Evolutionary conservation across 768 basidiomycete species (phyloP), one percentile per base, ranked within the genome.

Genomic region (Kwoniella dendrophila): DNA sequence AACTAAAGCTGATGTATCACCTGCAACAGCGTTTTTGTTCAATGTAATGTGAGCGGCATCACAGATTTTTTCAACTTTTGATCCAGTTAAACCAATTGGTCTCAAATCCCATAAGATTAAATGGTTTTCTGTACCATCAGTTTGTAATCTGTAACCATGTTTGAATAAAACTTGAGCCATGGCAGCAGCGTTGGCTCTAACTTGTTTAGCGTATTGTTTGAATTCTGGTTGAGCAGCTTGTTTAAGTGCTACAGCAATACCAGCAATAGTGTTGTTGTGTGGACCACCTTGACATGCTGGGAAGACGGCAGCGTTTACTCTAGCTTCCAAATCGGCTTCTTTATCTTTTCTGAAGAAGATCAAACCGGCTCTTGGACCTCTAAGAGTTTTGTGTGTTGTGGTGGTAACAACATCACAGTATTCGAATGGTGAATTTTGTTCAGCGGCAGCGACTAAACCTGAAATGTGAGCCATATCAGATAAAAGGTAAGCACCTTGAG

Each of bases 261-360:
- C 92, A 41, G 95, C 95, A 63, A 99, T 98, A 67, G 95, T 92
- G 82, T 99, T 93, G 83, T 98, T 98, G 84, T 98, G 96, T 44
- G 95, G 96, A 50, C 95, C 96, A 81, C 96, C 96, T 82, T 98
- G 96, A 85, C 96, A 98, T 34, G 96, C 95, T 59, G 96, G 96
- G 87, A 99, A 99, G 67, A 99, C 95, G 51, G 96, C 94, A 41
- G 95, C 90, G 79, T 98, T 98, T 73, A 99, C 87, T 60, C 94
- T 89, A 81, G 92, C 92, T 85, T 97, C 96, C 45, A 99, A 86
- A 70, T 98, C 95, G 62, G 87, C 84, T 75, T 89, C 85, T 70
- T 87, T 86, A 78, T 95, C 92, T 81, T 89, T 96, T 80, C 90
- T 86, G 88, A 95, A 99, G 86, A 99, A 99, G 83, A 99, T 90